Base-by-base conservation (phyloP, 2,329 filamentous ascomycete species). In the Thelonectria blattea region DNA sequence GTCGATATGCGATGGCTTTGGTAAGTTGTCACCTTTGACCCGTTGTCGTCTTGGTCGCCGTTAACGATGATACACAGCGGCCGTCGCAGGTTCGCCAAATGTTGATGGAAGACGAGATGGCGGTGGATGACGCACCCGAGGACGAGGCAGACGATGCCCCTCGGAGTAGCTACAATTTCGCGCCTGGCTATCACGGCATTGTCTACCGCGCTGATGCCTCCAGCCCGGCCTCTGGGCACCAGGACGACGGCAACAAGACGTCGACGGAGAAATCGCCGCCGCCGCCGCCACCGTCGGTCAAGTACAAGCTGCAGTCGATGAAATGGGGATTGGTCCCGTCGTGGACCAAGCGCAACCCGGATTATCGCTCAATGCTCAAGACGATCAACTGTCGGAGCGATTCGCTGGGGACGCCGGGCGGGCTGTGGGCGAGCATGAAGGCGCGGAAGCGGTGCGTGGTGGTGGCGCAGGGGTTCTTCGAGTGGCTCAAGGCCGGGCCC, bases 371-470 rank as follows among this genome's bases (percentile, higher is more conserved):
- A 1, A 82, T 92, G 75, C 83, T 96, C 81, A 92, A 90, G 72
- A 97, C 93, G 0, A 98, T 98, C 76, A 98, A 99, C 77, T 98
- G 94, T 74, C 88, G 94, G 3, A 91, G 94, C 71, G 94, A 98
- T 76, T 95, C 92, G 1, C 80, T 98, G 18, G 81, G 86, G 6
- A 85, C 89, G 10, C 83, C 89, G 9, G 85, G 88, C 5, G 93
- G 93, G 11, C 91, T 98, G 88, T 98, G 95, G 95, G 90, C 86
- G 43, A 87, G 85, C 1, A 96, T 98, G 91, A 97, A 97, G 78
- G 87, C 88, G 62, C 86, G 85, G 67, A 97, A 97, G 78, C 84
- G 95, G 30, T 98, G 95, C 74, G 82, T 98, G 20, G 87, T 98
- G 10, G 73, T 97, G 6, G 93, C 91, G 10, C 90, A 97, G 75